Evolutionary conservation across 2,329 filamentous ascomycete species (phyloP).

Genomic region (Ascosphaera pollenicola): DNA sequence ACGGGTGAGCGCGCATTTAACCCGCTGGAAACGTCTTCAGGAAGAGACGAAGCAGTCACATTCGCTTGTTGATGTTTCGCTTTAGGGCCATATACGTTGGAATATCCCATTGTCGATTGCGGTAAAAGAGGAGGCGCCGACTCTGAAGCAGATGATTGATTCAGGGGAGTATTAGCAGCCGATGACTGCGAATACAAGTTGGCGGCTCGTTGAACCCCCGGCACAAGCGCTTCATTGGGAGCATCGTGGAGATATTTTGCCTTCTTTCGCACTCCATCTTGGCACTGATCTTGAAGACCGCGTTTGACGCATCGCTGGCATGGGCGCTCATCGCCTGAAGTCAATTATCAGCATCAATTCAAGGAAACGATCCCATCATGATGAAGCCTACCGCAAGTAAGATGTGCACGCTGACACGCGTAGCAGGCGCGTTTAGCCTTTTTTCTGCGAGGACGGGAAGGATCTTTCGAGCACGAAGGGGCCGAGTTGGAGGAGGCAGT

Average conservation of each 20-base stretch:
- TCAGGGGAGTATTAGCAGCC: no score
- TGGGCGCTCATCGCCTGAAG: conserved; percentile 73
- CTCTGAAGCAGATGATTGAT: no score
- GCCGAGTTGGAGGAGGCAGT: conserved; percentile 4
- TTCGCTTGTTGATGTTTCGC: not conserved
- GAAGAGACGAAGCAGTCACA: not conserved
- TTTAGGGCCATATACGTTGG: not conserved
- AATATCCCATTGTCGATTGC: no score
- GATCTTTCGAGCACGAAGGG: conserved; percentile 53
- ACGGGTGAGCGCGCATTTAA: conserved; percentile 49
- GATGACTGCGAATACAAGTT: conserved; percentile 24
- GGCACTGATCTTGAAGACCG: conserved; percentile 71
- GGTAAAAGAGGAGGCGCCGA: no score
- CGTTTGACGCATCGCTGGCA: conserved; percentile 90
- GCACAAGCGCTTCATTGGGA: conserved; percentile 66
- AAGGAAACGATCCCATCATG: conserved; percentile 3
- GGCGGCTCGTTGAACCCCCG: conserved; percentile 54
- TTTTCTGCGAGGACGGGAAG: conserved; percentile 70
- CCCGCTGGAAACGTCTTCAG: conserved; percentile 13
- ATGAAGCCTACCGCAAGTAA: conserved; percentile 76
- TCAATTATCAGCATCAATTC: conserved; percentile 6
- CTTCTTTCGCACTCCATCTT: conserved; percentile 95
- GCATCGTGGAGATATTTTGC: conserved; percentile 98
- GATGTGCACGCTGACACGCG: conserved; percentile 88
- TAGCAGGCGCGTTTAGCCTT: conserved; percentile 91